Percentiles rank a stretch among this genome's conserved stretches.
Evolutionary conservation across 2,329 filamentous ascomycete genomes (phyloP).

Genomic region (Scytalidium lignicola): DNA sequence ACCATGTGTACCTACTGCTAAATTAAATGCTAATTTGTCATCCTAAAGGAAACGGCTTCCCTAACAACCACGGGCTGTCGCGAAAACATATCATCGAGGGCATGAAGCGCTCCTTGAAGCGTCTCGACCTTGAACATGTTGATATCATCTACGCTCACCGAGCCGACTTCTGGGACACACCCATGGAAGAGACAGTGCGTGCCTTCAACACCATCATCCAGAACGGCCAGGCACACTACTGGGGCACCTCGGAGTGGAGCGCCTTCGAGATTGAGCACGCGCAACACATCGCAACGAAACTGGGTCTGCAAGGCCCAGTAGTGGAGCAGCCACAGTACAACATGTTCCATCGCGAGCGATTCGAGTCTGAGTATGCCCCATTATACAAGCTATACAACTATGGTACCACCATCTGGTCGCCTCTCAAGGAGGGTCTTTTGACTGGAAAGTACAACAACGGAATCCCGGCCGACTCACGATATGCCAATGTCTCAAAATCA

Average conservation of each 20-base stretch:
- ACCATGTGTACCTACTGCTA: too few species aligned
- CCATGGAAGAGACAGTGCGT: slow-evolving; percentile 65
- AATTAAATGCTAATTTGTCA: slow-evolving; percentile 53
- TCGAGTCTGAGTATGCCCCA: slow-evolving; percentile 54
- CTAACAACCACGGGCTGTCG: slow-evolving; percentile 54
- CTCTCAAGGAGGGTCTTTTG: slow-evolving; percentile 51
- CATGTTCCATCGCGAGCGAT: slow-evolving; percentile 51
- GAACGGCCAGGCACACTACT: slow-evolving; percentile 61
- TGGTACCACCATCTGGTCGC: slow-evolving; percentile 57
- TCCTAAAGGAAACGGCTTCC: slow-evolving; percentile 54
- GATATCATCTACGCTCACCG: slow-evolving; percentile 67
- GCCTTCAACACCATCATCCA: slow-evolving; percentile 65
- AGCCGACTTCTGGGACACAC: slow-evolving; percentile 56
- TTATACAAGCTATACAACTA: slow-evolving; percentile 53
- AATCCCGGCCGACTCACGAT: slow-evolving; percentile 49
- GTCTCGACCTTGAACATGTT: slow-evolving; percentile 50
- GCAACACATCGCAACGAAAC: slow-evolving; percentile 44
- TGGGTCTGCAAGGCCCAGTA: slow-evolving; percentile 54
- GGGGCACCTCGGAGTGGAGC: slow-evolving; percentile 62
- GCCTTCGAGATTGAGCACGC: slow-evolving; percentile 43
- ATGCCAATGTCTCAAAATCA: slow-evolving; percentile 50
- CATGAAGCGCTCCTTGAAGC: slow-evolving; percentile 51
- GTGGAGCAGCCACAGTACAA: slow-evolving; percentile 63
- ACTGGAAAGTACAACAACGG: slow-evolving; percentile 56
- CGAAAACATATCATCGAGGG: slow-evolving; percentile 61